Conservation (phyloP, 1,284 basidiomycete species). For the Cystobasidium sp. region DNA sequence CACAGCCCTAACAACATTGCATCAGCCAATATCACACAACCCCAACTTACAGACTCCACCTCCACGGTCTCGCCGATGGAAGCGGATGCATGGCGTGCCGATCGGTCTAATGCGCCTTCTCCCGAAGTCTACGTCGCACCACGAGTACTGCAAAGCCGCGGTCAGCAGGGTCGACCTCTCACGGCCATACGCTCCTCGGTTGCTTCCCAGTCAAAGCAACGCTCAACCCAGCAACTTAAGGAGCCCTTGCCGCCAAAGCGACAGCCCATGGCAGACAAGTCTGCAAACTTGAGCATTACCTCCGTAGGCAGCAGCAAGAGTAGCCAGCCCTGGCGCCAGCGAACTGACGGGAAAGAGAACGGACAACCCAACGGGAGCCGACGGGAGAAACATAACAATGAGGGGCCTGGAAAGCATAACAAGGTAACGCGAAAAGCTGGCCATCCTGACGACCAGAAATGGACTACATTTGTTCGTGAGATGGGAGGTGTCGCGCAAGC, state of each 20-base stretch:
- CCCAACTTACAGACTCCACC: neutral
- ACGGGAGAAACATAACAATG: neutral
- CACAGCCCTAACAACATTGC: neutral
- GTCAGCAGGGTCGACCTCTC: too few species aligned
- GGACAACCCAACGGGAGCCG: neutral
- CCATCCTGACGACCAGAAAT: neutral
- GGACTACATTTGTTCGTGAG: constrained; percentile 2
- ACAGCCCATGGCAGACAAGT: constrained; percentile 1
- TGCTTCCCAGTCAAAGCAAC: neutral
- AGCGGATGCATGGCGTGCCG: constrained; percentile 1
- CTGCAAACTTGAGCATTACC: constrained; percentile 4
- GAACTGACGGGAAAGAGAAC: neutral
- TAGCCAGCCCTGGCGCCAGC: neutral
- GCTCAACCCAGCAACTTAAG: neutral
- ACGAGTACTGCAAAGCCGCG: too few species aligned
- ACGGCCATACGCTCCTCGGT: neutral
- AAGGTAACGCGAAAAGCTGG: neutral
- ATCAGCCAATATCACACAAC: neutral
- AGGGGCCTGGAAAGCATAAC: neutral
- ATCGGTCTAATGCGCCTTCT: constrained; percentile 19
- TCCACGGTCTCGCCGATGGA: neutral
- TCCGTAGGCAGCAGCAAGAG: neutral
- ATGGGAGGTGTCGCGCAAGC: constrained; percentile 8
- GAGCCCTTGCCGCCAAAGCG: neutral
- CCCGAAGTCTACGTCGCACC: constrained; percentile 1